Conservation (phyloP, 2,329 filamentous ascomycete species). For the Fusarium verrucosum region DNA sequence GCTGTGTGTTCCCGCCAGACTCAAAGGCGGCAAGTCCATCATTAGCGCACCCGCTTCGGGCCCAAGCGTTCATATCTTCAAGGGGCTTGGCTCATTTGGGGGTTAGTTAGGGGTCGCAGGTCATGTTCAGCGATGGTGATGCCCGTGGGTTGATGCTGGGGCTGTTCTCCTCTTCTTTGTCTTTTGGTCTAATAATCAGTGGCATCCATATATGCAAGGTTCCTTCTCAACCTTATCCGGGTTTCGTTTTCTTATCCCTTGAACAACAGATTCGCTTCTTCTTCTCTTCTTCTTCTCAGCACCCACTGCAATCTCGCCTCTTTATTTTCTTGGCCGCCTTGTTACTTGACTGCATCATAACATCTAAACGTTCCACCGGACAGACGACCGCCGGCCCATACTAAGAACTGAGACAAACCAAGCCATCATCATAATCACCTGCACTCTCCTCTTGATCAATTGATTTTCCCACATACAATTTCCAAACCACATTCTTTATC, state of each 20-base stretch:
- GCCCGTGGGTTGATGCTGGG: constrained; percentile 8
- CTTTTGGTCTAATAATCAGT: background rate
- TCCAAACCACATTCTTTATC: background rate
- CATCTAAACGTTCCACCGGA: constrained; percentile 17
- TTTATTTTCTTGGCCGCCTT: constrained; percentile 24
- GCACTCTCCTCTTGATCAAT: constrained; percentile 8
- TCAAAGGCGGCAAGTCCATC: constrained; percentile 34
- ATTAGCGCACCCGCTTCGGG: constrained; percentile 40
- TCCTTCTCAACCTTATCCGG: background rate
- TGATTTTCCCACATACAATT: constrained; percentile 2
- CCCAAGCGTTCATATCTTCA: constrained; percentile 35
- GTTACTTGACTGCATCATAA: constrained; percentile 11
- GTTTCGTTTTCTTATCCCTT: constrained; percentile 9
- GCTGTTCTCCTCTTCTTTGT: constrained; percentile 6
- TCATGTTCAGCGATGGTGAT: background rate
- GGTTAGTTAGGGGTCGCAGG: constrained; percentile 27
- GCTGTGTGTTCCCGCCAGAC: constrained; percentile 32
- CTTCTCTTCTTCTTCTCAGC: background rate
- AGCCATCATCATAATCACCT: constrained; percentile 5
- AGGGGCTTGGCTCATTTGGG: constrained; percentile 13
- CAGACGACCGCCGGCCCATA: constrained; percentile 29
- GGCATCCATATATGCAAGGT: constrained; percentile 20
- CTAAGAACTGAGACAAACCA: constrained; percentile 22
- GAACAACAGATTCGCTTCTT: background rate
- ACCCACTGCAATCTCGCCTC: constrained; percentile 25